Base-by-base conservation (phyloP, 306 rosid genomes). In the Geum urbanum region DNA sequence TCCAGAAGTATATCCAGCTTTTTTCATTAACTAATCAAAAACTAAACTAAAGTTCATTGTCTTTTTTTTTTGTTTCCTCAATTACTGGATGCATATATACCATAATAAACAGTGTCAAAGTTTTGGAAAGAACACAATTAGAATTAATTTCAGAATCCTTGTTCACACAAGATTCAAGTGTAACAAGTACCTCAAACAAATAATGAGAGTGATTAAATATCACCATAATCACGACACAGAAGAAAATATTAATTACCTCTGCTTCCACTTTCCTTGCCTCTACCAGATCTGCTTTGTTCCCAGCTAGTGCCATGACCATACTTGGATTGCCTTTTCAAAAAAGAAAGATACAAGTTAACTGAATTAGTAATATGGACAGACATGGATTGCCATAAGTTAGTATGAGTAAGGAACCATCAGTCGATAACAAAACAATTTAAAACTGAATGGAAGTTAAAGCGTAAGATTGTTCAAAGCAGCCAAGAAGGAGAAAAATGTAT, bases 281-380 rank as follows among this genome's bases (percentile, higher is more conserved):
- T 56, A 79, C 72, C 70, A 85, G 59, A 77, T 85, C 89, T 22
- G 89, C 79, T 79, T 85, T 85, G 40, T 85, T 85, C 65, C 89
- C 89, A 67, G 89, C 89, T 47, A 85, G 80, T 68, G 89, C 89
- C 89, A 85, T 82, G 69, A 85, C 89, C 86, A 85, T 85, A 72
- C 74, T 85, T 44, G 86, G 86, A 64, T 85, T 85, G 71, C 89
- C 89, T 85, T 72, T 20, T 15, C 74, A 56, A 54, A 43, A 7
- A 9, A 14, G 49, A 39, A 43, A 72, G 13, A 62, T 41, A 20
- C 46, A 63, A 52, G 32, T 18, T 55, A 0, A 64, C 5, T 64
- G 47, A 53, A 75, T 56, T 27, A 71, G 41, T 16, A n/a, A 18
- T 9, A 24, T 13, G 2, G 67, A 40, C 16, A 52, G 39, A 64